Base-by-base conservation (phyloP, 1,139 yeast species). In the Groenewaldozyma auringiensis region DNA sequence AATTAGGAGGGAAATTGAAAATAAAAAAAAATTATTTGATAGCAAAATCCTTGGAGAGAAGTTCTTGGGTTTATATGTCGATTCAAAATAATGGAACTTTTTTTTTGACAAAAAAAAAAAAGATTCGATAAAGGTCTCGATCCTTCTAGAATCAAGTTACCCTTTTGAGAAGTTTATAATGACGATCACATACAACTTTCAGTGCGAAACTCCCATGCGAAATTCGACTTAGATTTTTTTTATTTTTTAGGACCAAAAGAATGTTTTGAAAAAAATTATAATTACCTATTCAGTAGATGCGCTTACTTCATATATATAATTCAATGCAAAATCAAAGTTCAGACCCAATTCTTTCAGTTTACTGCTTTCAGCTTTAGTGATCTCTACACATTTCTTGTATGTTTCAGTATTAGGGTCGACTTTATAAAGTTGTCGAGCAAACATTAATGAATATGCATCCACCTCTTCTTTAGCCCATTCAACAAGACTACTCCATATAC, bases 391-490 rank as follows among this genome's bases (percentile, higher is more conserved):
- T 37, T 72, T 76, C 46, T 67, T 64, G 47, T 78, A 73, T 1
- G 68, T 65, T 2, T 70, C 65, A n/a, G 75, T 69, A 8, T 64
- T 61, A 39, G 76, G 67, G 42, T 78, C 72, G 9, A 86, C 78
- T 17, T 84, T 87, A 52, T 79, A 71, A 34, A 87, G 66, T 57
- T 84, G 92, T 49, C 83, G 76, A 42, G 80, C 77, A 55, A 87
- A 74, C 20, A 79, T 66, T 16, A 67, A 66, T 32, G 80, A 78
- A 56, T 83, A 81, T 45, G 70, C 70, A 44, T 78, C 75, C 32
- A 85, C 78, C 59, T 83, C 86, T 1, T 73, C 75, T 46, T 77
- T 75, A 39, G 85, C 79, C 96, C 96, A 87, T 42, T 74, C 72
- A 1, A 78, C 78, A 3, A 80, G 67, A 51, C 64, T 69, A 56